Base-by-base conservation (phyloP, 805 yeast genomes). In the Ogataea naganishii region DNA sequence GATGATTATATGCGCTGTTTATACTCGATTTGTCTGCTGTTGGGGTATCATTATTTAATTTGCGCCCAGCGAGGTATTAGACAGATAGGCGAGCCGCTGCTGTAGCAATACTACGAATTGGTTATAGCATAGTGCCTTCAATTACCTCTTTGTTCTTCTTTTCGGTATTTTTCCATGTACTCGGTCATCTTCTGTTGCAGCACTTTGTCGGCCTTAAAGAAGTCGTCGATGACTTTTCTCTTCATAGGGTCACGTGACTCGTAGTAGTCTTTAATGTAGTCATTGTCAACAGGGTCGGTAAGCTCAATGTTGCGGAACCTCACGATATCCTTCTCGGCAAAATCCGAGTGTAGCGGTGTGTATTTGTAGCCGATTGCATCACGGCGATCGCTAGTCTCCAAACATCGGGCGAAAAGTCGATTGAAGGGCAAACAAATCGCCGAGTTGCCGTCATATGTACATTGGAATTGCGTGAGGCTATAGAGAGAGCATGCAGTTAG, bases 351-450 rank as follows among this genome's bases (percentile, higher is more conserved):
- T 3, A 39, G 31, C 6, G 57, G 57, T 1, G 46, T 39, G 10
- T 51, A 32, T 29, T 45, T 50, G 34, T 46, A 51, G 9, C 59
- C 59, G 14, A 47, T 40, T 3, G 49, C 35, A 24, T 42, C 56
- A 24, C 34, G 36, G 14, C 35, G 43, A 28, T 36, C 37, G 1
- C 26, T 20, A 26, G 37, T 39, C 6, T 43, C 41, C 9, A 48
- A 30, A 43, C 75, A 69, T 34, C 66, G 54, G 16, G 61, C 49
- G 47, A 68, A 69, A 3, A 68, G 29, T 16, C 75, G 41, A 33
- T 58, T 67, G 48, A 69, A 69, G 2, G 76, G 75, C 3, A 56
- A 41, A 43, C 76, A 70, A 7, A 56, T 47, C 22, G 64, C 55
- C 14, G 56, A 46, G n/a, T 53, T 51, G 2, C 64, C 66, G 30